phyloP scores from a whole-genome alignment of 768 basidiomycete species.

The Rhodotorula babjevae region DNA sequence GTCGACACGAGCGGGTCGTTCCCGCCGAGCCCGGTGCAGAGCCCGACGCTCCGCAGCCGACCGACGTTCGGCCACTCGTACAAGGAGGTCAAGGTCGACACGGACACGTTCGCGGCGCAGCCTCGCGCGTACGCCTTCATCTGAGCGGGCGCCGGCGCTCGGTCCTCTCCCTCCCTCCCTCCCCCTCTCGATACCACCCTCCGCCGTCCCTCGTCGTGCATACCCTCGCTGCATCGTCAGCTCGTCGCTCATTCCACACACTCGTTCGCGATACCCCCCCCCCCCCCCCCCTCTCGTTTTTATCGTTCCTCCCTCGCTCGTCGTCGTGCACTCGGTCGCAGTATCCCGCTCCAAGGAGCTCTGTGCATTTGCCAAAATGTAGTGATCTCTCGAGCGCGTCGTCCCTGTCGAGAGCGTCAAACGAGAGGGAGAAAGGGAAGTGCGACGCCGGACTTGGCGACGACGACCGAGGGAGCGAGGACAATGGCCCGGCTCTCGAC shows the following conservation, averaged over 20 bases:
- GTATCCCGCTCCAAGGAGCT: background rate
- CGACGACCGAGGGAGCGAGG: too few relatives aligned
- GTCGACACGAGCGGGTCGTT: conserved; percentile 14
- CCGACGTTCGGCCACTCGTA: conserved; percentile 5
- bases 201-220: background rate
- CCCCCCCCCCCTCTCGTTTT: too few relatives aligned
- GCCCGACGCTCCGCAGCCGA: background rate
- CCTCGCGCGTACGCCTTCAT: conserved; percentile 27
- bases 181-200: background rate
- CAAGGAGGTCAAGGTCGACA: conserved; percentile 18
- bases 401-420: too few relatives aligned
- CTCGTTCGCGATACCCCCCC: background rate
- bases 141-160: background rate
- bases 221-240: background rate
- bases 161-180: background rate
- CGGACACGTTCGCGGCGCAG: background rate
- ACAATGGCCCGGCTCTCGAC: too few relatives aligned
- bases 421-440: too few relatives aligned
- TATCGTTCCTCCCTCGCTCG: too few relatives aligned
- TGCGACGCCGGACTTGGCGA: too few relatives aligned
- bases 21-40: conserved; percentile 18
- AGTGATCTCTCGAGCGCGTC: too few relatives aligned
- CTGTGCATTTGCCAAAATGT: background rate
- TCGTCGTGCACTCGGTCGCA: too few relatives aligned
- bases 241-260: background rate